Evolutionary conservation across 306 rosid genomes (phyloP).

Genomic region (Lablab purpureus): DNA sequence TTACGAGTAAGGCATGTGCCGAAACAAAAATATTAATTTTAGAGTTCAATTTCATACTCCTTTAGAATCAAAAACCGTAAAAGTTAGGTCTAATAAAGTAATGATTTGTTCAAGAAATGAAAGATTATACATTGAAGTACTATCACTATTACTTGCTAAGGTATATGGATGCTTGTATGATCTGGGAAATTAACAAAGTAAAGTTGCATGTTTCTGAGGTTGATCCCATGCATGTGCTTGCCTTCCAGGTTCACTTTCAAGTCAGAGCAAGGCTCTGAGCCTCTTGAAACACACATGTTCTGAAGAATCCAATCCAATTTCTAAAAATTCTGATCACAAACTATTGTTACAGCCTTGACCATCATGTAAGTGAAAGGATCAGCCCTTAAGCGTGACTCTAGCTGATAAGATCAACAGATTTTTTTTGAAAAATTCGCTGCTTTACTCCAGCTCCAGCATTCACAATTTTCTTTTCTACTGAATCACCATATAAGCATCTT

Average conservation of each 20-base stretch:
- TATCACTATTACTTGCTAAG: slow-evolving; percentile 13
- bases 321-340: too few relatives aligned
- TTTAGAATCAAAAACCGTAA: background rate
- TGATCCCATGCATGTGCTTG: background rate
- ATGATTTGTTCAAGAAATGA: background rate
- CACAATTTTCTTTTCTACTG: background rate
- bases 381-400: too few relatives aligned
- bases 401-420: too few relatives aligned
- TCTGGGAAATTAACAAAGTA: background rate
- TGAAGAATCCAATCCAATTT: too few relatives aligned
- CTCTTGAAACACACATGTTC: too few relatives aligned
- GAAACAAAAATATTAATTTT: slow-evolving; percentile 10
- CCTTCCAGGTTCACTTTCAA: background rate
- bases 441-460: background rate
- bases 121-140: background rate
- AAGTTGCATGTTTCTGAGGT: background rate
- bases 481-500: slow-evolving; percentile 18
- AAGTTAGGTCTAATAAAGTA: background rate
- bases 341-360: too few relatives aligned
- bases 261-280: too few relatives aligned
- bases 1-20: background rate
- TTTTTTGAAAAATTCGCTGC: too few relatives aligned
- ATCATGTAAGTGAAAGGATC: too few relatives aligned
- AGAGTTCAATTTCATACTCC: slow-evolving; percentile 17
- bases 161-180: background rate